Conservation (phyloP, 2,329 filamentous ascomycete genomes). For the Trichoderma brevicompactum region DNA sequence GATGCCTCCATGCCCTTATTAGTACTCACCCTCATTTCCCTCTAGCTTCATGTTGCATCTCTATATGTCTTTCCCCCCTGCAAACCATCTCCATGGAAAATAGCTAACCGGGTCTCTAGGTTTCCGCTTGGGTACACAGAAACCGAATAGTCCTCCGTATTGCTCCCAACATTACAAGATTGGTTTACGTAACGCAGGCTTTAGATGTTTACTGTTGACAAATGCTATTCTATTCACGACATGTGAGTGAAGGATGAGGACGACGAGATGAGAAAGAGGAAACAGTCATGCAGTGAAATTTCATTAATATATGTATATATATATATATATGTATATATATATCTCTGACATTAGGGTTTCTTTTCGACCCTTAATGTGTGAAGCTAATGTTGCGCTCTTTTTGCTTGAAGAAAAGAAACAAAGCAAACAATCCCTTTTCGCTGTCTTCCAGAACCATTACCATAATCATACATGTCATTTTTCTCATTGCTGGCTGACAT, state of each 20-base stretch:
- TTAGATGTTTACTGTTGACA: no score
- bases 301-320: background rate
- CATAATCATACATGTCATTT: slow-evolving; percentile 11
- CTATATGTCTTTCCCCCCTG: background rate
- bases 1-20: background rate
- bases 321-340: no score
- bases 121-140: background rate
- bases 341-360: background rate
- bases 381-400: background rate
- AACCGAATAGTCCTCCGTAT: no score
- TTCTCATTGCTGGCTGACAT: background rate
- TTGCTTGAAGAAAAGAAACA: no score
- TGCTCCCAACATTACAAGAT: no score
- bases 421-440: background rate
- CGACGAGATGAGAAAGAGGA: background rate
- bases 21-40: background rate
- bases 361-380: background rate
- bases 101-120: background rate
- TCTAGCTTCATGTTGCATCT: background rate
- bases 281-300: background rate
- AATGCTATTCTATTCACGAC: no score
- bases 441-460: background rate
- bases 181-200: no score
- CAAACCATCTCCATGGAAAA: background rate
- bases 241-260: no score